Conservation (phyloP, 495 filamentous ascomycete genomes). For the Talaromyces thailandensis region DNA sequence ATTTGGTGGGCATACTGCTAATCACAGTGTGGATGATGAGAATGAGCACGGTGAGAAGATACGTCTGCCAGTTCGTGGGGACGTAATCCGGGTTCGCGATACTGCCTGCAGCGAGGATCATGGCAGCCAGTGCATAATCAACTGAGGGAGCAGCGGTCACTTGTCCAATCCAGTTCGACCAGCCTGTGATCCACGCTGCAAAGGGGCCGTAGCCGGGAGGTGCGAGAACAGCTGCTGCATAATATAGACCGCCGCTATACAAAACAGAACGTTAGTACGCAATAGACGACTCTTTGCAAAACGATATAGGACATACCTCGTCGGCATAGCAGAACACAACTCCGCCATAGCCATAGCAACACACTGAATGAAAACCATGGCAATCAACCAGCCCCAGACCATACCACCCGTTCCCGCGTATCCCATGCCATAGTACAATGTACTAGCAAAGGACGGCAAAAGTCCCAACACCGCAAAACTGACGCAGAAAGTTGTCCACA, state of each 20-base stretch:
- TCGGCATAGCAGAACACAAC: slow-evolving; percentile 60
- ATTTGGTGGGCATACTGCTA: slow-evolving; percentile 65
- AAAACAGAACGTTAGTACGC: slow-evolving; percentile 2
- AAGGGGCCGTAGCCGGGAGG: slow-evolving; percentile 67
- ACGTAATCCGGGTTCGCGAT: slow-evolving; percentile 58
- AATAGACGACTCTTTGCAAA: neutral
- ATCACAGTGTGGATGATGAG: slow-evolving; percentile 64
- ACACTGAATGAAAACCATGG: slow-evolving; percentile 66
- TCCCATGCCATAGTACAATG: slow-evolving; percentile 69
- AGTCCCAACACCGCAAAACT: slow-evolving; percentile 69
- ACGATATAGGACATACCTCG: slow-evolving; percentile 28
- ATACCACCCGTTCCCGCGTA: slow-evolving; percentile 77
- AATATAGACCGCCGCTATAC: slow-evolving; percentile 64
- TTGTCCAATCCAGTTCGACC: slow-evolving; percentile 70
- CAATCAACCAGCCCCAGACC: slow-evolving; percentile 76
- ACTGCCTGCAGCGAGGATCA: slow-evolving; percentile 65
- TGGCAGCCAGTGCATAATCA: slow-evolving; percentile 51
- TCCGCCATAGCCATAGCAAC: slow-evolving; percentile 62
- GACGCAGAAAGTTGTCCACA: slow-evolving; percentile 77
- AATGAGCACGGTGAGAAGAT: slow-evolving; percentile 59
- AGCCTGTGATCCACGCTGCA: slow-evolving; percentile 66
- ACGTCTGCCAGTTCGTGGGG: slow-evolving; percentile 59
- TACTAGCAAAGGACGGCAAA: slow-evolving; percentile 66
- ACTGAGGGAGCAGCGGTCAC: slow-evolving; percentile 64
- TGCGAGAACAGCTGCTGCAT: slow-evolving; percentile 70